Base-by-base conservation (phyloP, 2,329 filamentous ascomycete genomes). In the Plenodomus biglobosus region DNA sequence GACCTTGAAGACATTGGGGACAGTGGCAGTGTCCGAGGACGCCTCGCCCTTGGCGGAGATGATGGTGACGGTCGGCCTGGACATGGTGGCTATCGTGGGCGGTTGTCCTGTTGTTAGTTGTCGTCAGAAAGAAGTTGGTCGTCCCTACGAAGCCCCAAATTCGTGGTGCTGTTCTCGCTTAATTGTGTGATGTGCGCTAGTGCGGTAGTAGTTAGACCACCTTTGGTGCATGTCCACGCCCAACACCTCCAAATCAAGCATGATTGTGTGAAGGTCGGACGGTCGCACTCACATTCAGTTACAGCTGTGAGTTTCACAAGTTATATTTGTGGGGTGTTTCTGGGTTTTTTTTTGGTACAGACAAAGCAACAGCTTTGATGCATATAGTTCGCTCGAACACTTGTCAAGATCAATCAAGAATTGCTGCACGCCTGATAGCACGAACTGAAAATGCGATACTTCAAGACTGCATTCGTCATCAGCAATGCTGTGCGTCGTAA, bases 1-100 rank as follows among this genome's bases (percentile, higher is more conserved):
- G 44, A 65, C 69, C 79, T 85, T 85, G 88, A 99, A 99, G 82
- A 99, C 92, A 80, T 90, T 86, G 75, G 95, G 94, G 72, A 97
- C 86, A 76, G 94, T 85, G 79, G 92, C 85, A 75, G 92, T 92
- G 77, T 87, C 85, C 77, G 88, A 88, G 79, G 86, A 88, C 80
- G 90, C 83, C 82, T 87, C 84, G 83, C 94, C 94, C 87, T 96
- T 92, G 80, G 90, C 91, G 80, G 88, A 86, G 82, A 95, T 86
- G 82, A 99, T 92, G 77, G 91, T 90, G 78, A 99, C 94, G 76
- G 92, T 96, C 79, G 94, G 94, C 83, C 94, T 86, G 78, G 88
- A 92, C 82, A 92, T 89, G 48, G 48, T 61, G 58, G 54, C 47
- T 51, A 53, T 61, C 53, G 59, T 64, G 59, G 53, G 53, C 46